Percentiles rank a stretch among this genome's conserved stretches.
phyloP scores from a whole-genome alignment of 2,329 filamentous ascomycete genomes.

The Phyllosticta citrichinensis region DNA sequence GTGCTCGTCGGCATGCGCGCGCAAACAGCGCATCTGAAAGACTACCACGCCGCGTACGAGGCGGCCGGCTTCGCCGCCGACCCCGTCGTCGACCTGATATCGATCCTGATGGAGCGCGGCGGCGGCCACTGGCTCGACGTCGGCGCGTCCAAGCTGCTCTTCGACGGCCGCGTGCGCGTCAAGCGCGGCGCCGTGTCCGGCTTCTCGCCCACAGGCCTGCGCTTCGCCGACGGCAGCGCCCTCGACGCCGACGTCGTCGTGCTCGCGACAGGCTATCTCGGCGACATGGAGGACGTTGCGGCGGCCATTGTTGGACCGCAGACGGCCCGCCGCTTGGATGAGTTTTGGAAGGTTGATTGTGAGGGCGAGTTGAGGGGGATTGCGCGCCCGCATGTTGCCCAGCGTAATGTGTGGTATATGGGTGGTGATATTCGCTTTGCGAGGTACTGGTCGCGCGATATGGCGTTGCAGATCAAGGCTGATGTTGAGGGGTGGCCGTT shows the following conservation, averaged over 20 bases:
- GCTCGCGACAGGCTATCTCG: constrained; percentile 37
- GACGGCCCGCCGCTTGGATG: constrained; percentile 30
- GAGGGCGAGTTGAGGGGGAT: constrained; percentile 39
- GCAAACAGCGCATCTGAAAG: constrained; percentile 24
- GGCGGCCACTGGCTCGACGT: constrained; percentile 42
- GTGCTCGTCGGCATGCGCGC: constrained; percentile 16
- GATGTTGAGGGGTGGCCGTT: constrained; percentile 21
- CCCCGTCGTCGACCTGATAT: constrained; percentile 29
- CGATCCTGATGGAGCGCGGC: constrained; percentile 25
- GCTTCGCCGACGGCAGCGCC: constrained; percentile 34
- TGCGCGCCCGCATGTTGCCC: constrained; percentile 24
- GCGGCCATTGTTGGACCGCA: constrained; percentile 31
- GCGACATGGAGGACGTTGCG: constrained; percentile 32
- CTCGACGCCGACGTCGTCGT: constrained; percentile 38
- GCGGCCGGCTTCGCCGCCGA: constrained; percentile 34
- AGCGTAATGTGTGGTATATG: constrained; percentile 33
- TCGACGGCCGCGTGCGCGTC: constrained; percentile 36
- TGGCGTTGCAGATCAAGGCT: constrained; percentile 39
- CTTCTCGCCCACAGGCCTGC: constrained; percentile 31
- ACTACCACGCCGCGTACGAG: constrained; percentile 32
- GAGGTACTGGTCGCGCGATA: constrained; percentile 39
- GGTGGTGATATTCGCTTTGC: constrained; percentile 34
- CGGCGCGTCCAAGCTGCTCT: constrained; percentile 33
- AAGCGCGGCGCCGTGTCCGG: constrained; percentile 28
- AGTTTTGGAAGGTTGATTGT: constrained; percentile 36